A percentile compares a stretch with the other conserved stretches of the same genome.
These are phyloP conservation scores for Lodderomyces beijingensis DNA, from an alignment of 1,139 yeast species.

Conservation along the genomic window DNA sequence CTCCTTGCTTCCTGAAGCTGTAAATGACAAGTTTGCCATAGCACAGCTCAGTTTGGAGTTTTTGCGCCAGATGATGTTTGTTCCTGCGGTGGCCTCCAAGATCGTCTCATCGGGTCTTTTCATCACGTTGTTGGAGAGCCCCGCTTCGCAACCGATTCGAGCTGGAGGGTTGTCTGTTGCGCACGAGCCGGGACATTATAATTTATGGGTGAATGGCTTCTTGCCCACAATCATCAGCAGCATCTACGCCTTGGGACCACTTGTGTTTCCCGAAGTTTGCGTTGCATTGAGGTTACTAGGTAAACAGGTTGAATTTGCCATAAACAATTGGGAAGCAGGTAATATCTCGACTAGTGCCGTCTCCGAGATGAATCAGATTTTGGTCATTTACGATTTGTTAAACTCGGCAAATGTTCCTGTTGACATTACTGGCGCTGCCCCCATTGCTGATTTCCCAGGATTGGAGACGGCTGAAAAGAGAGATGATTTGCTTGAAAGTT, in stretches of 20 bases:
- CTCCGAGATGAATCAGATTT: slow-evolving; percentile 77
- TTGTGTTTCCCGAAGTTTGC: slow-evolving; percentile 61
- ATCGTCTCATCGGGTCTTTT: slow-evolving; percentile 64
- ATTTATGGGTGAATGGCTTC: slow-evolving; percentile 79
- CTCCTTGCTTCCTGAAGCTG: slow-evolving; percentile 57
- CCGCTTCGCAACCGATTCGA: slow-evolving; percentile 63
- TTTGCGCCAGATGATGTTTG: slow-evolving; percentile 62
- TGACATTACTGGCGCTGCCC: slow-evolving; percentile 9
- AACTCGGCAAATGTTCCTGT: slow-evolving; percentile 38
- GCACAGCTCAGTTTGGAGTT: slow-evolving; percentile 72
- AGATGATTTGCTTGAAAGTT: slow-evolving; percentile 51
- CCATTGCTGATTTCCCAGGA: slow-evolving; percentile 48
- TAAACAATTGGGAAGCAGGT: slow-evolving; percentile 64
- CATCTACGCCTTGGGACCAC: slow-evolving; percentile 58
- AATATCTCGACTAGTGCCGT: slow-evolving; percentile 61
- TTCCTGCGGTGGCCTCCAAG: slow-evolving; percentile 62
- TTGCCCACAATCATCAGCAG: slow-evolving; percentile 63
- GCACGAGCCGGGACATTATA: slow-evolving; percentile 54
- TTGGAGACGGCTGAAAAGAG: slow-evolving; percentile 55
- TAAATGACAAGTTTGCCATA: slow-evolving; percentile 62
- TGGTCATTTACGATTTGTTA: slow-evolving; percentile 60
- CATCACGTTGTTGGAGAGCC: slow-evolving; percentile 68
- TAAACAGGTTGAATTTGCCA: slow-evolving; percentile 60
- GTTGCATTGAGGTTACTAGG: slow-evolving; percentile 61
- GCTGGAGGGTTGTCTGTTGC: slow-evolving; percentile 56